Base-by-base conservation (phyloP, 2,329 filamentous ascomycete species). In the Aspergillus tamarii region DNA sequence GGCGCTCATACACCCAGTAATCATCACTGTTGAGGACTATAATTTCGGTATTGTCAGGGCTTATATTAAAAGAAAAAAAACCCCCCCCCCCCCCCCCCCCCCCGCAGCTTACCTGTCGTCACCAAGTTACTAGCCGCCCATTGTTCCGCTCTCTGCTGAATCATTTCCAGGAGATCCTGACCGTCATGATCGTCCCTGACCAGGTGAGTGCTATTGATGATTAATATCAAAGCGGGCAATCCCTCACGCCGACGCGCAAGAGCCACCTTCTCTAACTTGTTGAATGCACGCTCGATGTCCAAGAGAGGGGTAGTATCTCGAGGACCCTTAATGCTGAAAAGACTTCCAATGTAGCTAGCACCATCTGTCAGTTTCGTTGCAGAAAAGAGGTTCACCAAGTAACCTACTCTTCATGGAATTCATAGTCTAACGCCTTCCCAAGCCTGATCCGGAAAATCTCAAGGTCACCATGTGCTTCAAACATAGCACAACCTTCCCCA, bases 181-280 rank as follows among this genome's bases (percentile, higher is more conserved):
- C 95, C 95, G 72, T 96, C 92, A 6, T 96, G 92, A 71, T 98
- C 91, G 76, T 98, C 92, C 68, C 94, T 87, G 21, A 99, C 86
- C 21, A 99, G 84, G 80, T 99, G 95, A 73, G 93, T 90, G 69
- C 94, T 93, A 78, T 98, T 99, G 77, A 99, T 89, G 73, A 99
- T 96, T 65, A 99, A 79, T n/a, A 99, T 85, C 6, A 99, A 83
- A 1, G 95, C 95, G 64, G 85, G 84, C 10, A 87, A 85, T 32
- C 88, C 77, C 63, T 77, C 81, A 36, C 84, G 82, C 52, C 93
- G 86, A 69, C 84, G 84, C 63, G 66, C 67, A 54, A 99, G 81
- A 0, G 95, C 95, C 9, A 98, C 92, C 78, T 99, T 99, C 75
- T 99, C 95, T 12, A 99, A 82, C 79, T 99, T 99, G 84, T 99